Evolutionary conservation across 75 land plant species (phyloP), one percentile per base, ranked within the genome.

Genomic region (Pseudotsuga menziesii): DNA sequence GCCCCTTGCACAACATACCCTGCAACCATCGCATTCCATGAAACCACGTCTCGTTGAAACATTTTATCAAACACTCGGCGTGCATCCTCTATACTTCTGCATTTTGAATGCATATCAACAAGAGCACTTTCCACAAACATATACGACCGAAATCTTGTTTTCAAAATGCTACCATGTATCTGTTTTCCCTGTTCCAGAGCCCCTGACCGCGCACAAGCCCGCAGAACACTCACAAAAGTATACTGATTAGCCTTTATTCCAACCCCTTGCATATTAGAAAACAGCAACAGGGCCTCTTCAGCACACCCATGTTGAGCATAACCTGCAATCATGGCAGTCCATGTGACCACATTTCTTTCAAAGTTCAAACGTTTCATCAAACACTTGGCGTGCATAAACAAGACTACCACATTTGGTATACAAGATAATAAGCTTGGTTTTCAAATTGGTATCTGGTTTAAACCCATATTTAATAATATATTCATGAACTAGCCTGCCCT

Each of bases 151-250:
- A 87, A 81, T 13, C 91, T 87, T n/a, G 78, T 71, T 56, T 78
- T 90, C 0, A 78, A 4, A 35, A 87, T 77, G 70, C 73, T 22
- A 63, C 57, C 73, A 61, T 90, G 89, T 11, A 90, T 57, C 5
- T 78, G 61, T 61, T 59, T 57, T 20, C 85, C 89, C 76, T 61
- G 61, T 60, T 60, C 61, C 20, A 60, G 8, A 60, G 7, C 22
- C 23, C 61, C n/a, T 20, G 22, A 60, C 20, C 36, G 57, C 0
- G 83, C 58, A 71, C 91, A 88, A 16, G 89, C 89, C 61, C 71
- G 74, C 22, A 91, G 85, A 57, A 88, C 77, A 73, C 82, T 72
- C 1, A 12, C 54, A 48, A 48, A 48, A 48, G 54, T 48, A 48
- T 48, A 48, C 11, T 48, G 54, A 48, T 48, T 48, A 48, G 54